Percentiles rank a stretch among this genome's conserved stretches.
phyloP scores from a whole-genome alignment of 2,329 filamentous ascomycete genomes.

The Chrysosphaeria jannelii region DNA sequence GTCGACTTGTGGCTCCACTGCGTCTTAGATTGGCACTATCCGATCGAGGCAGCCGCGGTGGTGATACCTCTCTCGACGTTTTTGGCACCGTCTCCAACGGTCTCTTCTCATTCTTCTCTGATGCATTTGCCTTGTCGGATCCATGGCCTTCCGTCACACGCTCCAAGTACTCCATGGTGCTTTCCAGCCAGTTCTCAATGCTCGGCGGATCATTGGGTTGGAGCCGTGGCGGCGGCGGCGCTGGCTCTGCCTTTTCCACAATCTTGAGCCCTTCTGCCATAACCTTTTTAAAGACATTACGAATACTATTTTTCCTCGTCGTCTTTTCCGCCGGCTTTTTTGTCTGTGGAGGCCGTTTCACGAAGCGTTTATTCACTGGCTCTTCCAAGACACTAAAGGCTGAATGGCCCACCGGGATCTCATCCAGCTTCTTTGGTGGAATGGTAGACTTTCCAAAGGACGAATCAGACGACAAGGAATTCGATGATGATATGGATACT shows the following conservation, averaged over 20 bases:
- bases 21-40: constrained; percentile 10
- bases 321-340: too few species aligned
- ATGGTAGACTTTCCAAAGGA: constrained; percentile 13
- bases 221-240: constrained; percentile 18
- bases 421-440: constrained; percentile 22
- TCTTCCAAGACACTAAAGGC: constrained; percentile 35
- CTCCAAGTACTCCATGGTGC: constrained; percentile 32
- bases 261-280: constrained; percentile 34
- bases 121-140: too few species aligned
- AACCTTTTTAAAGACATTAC: constrained; percentile 33
- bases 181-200: constrained; percentile 34
- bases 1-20: constrained; percentile 8
- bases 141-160: too few species aligned
- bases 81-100: too few species aligned
- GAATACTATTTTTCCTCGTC: constrained; percentile 26
- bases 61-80: constrained; percentile 1
- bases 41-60: constrained; percentile 3
- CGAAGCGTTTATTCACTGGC: too few species aligned
- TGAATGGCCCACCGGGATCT: constrained; percentile 32
- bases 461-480: too few species aligned
- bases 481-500: too few species aligned
- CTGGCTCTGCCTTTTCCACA: constrained; percentile 28
- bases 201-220: constrained; percentile 25
- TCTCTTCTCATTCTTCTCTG: too few species aligned
- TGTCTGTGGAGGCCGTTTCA: too few species aligned